These are phyloP conservation scores for Akanthomyces uredinophilus DNA, from an alignment of 2,329 filamentous ascomycete genomes.

Conservation along the genomic window DNA sequence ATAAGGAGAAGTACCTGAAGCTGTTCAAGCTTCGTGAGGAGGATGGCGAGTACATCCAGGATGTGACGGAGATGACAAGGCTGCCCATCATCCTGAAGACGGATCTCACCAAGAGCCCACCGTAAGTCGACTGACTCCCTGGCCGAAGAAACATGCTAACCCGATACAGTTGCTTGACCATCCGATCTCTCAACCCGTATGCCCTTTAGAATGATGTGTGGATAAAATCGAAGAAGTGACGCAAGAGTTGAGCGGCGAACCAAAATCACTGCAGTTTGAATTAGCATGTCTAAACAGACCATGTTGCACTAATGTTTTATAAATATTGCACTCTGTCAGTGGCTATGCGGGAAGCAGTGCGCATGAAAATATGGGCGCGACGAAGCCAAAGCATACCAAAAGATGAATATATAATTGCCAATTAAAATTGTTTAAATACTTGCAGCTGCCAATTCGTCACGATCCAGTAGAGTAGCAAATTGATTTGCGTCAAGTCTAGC, in stretches of 20 bases:
- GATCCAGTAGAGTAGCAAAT: too few relatives aligned
- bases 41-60: conserved; percentile 93
- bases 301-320: conserved; percentile 12
- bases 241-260: not conserved
- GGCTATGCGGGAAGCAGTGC: conserved; percentile 4
- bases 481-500: too few relatives aligned
- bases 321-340: conserved; percentile 9
- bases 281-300: not conserved
- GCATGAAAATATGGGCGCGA: not conserved
- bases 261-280: conserved; percentile 11
- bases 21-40: conserved; percentile 87
- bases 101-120: conserved; percentile 96
- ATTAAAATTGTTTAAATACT: not conserved
- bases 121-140: conserved; percentile 64
- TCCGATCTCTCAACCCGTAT: conserved; percentile 75
- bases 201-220: conserved; percentile 44
- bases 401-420: conserved; percentile 11
- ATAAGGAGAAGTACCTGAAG: conserved; percentile 95
- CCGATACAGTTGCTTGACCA: conserved; percentile 66
- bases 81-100: conserved; percentile 98
- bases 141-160: conserved; percentile 12
- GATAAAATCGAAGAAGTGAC: not conserved
- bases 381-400: conserved; percentile 3
- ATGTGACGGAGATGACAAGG: conserved; percentile 95
- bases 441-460: too few relatives aligned